Evolutionary conservation across 106 monocot species (phyloP).

Genomic region (Agapanthus africanus): DNA sequence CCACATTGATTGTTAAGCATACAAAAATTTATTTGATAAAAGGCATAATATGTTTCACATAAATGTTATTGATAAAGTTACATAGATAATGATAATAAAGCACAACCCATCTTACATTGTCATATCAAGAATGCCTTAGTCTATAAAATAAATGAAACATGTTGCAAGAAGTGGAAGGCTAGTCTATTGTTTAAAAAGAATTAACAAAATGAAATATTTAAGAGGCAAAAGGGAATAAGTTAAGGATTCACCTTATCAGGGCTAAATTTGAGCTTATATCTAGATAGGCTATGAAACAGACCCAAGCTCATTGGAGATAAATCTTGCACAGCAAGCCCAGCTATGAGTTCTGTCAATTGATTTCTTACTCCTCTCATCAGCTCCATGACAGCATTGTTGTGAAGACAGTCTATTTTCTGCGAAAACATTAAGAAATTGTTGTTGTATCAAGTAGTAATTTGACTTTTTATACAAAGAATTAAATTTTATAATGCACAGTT

Average conservation of each 20-base stretch:
- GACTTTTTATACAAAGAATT: neutral
- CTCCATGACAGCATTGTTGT: conserved; percentile 89
- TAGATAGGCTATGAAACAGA: conserved; percentile 85
- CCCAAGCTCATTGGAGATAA: conserved; percentile 96
- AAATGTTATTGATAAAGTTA: too few species aligned
- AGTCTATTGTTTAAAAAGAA: too few species aligned
- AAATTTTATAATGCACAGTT: neutral
- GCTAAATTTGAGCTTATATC: conserved; percentile 97
- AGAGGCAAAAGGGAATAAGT: neutral
- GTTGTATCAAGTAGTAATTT: neutral
- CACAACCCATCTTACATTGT: too few species aligned
- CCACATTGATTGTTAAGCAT: too few species aligned
- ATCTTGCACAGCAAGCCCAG: conserved; percentile 80
- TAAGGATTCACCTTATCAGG: conserved; percentile 69
- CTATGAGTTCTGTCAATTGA: conserved; percentile 82
- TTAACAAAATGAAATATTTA: too few species aligned
- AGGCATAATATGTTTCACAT: too few species aligned
- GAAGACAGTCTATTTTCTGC: conserved; percentile 88
- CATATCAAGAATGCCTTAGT: too few species aligned
- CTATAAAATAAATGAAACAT: too few species aligned
- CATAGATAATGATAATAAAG: too few species aligned
- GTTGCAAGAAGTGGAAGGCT: too few species aligned
- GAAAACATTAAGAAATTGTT: neutral
- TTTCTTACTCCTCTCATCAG: conserved; percentile 89
- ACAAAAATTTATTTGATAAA: too few species aligned